Evolutionary conservation across 345 rosid genomes (phyloP).

Genomic region (Lepidium aucheri): DNA sequence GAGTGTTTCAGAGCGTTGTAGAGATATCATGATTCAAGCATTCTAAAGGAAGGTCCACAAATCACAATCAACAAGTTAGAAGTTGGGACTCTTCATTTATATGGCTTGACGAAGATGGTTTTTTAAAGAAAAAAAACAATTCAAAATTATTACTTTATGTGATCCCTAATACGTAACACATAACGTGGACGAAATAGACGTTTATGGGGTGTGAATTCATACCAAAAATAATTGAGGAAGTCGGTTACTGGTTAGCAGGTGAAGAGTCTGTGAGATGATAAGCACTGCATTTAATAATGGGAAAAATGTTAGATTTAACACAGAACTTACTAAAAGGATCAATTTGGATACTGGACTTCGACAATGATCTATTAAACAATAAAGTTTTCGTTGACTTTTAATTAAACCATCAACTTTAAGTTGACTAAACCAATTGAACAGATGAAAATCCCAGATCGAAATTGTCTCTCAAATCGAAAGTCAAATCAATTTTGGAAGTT

Average conservation of each 20-base stretch:
- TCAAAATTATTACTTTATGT: background rate
- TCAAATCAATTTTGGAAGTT: no score
- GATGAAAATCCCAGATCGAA: no score
- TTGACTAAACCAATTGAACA: no score
- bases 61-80: constrained; percentile 26
- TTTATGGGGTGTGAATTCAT: background rate
- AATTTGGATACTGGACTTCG: no score
- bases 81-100: background rate
- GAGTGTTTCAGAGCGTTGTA: background rate
- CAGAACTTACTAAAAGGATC: no score
- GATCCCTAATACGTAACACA: background rate
- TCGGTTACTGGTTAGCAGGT: constrained; percentile 21
- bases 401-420: no score
- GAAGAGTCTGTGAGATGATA: constrained; percentile 1
- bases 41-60: background rate
- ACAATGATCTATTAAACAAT: no score
- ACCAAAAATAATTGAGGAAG: constrained; percentile 1
- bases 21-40: background rate
- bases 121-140: background rate
- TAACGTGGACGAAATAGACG: background rate
- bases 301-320: no score
- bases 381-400: no score
- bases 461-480: no score
- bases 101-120: background rate
- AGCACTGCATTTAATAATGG: constrained; percentile 1